Conservation (phyloP, 306 rosid genomes). For the Rosa lucieae region DNA sequence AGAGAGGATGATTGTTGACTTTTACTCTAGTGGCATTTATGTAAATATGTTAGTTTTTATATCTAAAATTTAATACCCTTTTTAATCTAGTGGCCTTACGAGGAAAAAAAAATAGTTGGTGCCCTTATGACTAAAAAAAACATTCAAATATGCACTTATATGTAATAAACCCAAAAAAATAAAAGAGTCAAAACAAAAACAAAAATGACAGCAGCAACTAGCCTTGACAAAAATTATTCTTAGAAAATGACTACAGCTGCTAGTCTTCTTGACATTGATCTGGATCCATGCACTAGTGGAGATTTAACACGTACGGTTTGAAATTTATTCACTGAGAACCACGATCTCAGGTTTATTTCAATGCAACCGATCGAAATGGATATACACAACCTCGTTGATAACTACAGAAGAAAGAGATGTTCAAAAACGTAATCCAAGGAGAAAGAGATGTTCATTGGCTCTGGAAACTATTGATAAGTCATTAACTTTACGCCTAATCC, state of each 20-base stretch:
- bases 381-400: not conserved
- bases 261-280: not conserved
- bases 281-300: not conserved
- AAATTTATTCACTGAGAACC: not conserved
- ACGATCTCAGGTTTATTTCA: not conserved
- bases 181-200: no score
- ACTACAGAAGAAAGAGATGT: not conserved
- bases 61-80: no score
- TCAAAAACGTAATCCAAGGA: not conserved
- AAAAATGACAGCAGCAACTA: no score
- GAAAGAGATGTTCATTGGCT: not conserved
- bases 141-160: no score
- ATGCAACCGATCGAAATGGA: not conserved
- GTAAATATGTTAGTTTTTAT: no score
- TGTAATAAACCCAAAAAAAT: no score
- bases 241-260: not conserved
- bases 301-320: not conserved
- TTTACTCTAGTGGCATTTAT: no score
- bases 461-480: not conserved
- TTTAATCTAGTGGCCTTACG: no score
- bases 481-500: conserved; percentile 5
- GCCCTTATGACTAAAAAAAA: no score
- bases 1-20: no score
- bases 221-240: not conserved
- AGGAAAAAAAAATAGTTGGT: no score